Percentiles rank a stretch among this genome's conserved stretches.
phyloP scores from a whole-genome alignment of 2,329 filamentous ascomycete species.

The Exophiala alcalophila region DNA sequence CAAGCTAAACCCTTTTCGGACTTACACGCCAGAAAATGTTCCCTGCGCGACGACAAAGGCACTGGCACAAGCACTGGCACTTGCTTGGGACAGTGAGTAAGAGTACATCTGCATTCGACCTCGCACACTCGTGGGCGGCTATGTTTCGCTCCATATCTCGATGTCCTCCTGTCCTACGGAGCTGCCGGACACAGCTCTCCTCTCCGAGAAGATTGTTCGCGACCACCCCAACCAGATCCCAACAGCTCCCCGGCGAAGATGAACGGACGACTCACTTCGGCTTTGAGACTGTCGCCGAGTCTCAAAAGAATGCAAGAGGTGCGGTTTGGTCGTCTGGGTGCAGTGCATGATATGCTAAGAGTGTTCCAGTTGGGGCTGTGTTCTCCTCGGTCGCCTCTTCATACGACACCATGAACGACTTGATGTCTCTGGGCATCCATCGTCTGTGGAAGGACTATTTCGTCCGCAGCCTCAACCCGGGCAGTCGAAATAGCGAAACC shows the following conservation, averaged over 20 bases:
- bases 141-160: constrained; percentile 18
- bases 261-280: constrained; percentile 81
- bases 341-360: not conserved
- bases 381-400: constrained; percentile 93
- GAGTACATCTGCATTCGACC: not conserved
- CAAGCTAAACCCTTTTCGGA: constrained; percentile 2
- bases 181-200: not conserved
- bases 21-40: too few relatives aligned
- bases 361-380: constrained; percentile 66
- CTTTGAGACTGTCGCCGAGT: constrained; percentile 78
- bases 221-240: constrained; percentile 8
- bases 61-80: too few relatives aligned
- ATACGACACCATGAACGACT: constrained; percentile 98
- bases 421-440: constrained; percentile 97
- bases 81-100: too few relatives aligned
- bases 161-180: constrained; percentile 1
- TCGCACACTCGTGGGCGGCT: not conserved
- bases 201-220: constrained; percentile 9
- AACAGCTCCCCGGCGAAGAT: constrained; percentile 33
- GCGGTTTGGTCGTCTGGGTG: constrained; percentile 18
- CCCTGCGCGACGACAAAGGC: too few relatives aligned
- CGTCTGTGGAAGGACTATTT: constrained; percentile 98
- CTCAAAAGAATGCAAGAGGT: constrained; percentile 70
- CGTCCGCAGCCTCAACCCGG: constrained; percentile 85
- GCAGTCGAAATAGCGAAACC: constrained; percentile 48